Conservation (phyloP, 1,284 basidiomycete species). For the Fistulinella staudtii region DNA sequence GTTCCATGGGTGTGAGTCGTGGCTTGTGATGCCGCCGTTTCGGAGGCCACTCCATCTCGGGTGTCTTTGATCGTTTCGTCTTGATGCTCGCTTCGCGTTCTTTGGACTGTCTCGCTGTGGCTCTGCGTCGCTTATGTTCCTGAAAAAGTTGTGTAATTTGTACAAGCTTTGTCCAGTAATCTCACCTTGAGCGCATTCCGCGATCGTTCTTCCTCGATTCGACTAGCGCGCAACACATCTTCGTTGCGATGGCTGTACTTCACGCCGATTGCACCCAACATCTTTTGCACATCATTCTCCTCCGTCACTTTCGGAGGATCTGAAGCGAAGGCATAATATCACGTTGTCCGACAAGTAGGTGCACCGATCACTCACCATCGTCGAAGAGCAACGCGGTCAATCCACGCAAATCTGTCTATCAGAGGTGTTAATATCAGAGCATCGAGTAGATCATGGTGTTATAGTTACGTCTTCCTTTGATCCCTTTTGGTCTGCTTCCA, state of each 20-base stretch:
- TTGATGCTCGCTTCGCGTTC: conserved; percentile 11
- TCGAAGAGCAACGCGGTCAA: conserved; percentile 66
- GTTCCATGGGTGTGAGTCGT: conserved; percentile 44
- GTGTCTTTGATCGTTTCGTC: conserved; percentile 23
- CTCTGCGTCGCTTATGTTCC: conserved; percentile 31
- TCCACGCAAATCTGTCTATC: conserved; percentile 54
- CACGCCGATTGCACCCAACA: conserved; percentile 57
- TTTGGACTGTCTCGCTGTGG: conserved; percentile 26
- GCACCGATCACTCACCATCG: conserved; percentile 44
- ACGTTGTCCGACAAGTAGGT: neutral
- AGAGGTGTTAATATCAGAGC: conserved; percentile 1
- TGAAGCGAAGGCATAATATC: conserved; percentile 10
- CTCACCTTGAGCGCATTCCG: conserved; percentile 52
- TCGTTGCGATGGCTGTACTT: conserved; percentile 71
- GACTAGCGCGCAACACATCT: conserved; percentile 61
- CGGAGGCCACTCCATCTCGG: conserved; percentile 60
- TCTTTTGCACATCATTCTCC: conserved; percentile 50
- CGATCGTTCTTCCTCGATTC: conserved; percentile 60
- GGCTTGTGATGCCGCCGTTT: conserved; percentile 53
- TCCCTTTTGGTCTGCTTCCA: conserved; percentile 50
- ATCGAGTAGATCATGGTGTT: conserved; percentile 2
- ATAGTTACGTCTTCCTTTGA: conserved; percentile 49
- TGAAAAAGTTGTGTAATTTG: conserved; percentile 13
- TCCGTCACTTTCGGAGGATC: conserved; percentile 30
- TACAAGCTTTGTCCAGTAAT: neutral